Evolutionary conservation across 2,329 filamentous ascomycete genomes (phyloP).

Genomic region (Paecilomyces sp.): DNA sequence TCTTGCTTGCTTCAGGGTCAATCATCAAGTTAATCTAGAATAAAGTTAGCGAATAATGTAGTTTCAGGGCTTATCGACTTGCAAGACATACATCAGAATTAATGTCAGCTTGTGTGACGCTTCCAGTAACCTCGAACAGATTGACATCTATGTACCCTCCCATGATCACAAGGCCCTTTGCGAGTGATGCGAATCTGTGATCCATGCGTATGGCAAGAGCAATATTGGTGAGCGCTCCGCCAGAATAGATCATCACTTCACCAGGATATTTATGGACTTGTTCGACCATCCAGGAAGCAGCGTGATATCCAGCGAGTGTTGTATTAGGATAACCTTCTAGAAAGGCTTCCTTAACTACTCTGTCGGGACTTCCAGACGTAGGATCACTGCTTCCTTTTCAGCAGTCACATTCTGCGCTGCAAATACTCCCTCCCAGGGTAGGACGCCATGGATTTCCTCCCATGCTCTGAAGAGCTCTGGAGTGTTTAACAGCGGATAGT

Average conservation of each 20-base stretch:
- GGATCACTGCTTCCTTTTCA: constrained; percentile 37
- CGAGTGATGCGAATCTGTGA: constrained; percentile 38
- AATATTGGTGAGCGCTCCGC: constrained; percentile 43
- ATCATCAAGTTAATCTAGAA: constrained; percentile 42
- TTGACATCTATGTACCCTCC: constrained; percentile 42
- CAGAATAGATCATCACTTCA: constrained; percentile 43
- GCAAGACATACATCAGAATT: constrained; percentile 14
- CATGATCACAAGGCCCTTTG: constrained; percentile 45
- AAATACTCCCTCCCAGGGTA: constrained; percentile 43
- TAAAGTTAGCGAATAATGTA: neutral
- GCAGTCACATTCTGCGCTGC: constrained; percentile 35
- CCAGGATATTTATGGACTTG: constrained; percentile 44
- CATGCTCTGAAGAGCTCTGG: constrained; percentile 38
- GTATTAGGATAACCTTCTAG: constrained; percentile 41
- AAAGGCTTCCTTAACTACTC: constrained; percentile 36
- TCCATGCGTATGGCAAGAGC: constrained; percentile 43
- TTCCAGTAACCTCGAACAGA: constrained; percentile 23
- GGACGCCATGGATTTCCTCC: constrained; percentile 37
- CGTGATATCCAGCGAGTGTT: constrained; percentile 30
- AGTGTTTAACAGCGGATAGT: constrained; percentile 43
- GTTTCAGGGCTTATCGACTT: neutral
- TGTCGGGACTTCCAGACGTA: constrained; percentile 38
- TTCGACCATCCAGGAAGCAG: constrained; percentile 43
- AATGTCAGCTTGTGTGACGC: constrained; percentile 17
- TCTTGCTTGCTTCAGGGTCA: constrained; percentile 45